Evolutionary conservation across 2,329 filamentous ascomycete genomes (phyloP).

Genomic region (Hypoxylon sp.): DNA sequence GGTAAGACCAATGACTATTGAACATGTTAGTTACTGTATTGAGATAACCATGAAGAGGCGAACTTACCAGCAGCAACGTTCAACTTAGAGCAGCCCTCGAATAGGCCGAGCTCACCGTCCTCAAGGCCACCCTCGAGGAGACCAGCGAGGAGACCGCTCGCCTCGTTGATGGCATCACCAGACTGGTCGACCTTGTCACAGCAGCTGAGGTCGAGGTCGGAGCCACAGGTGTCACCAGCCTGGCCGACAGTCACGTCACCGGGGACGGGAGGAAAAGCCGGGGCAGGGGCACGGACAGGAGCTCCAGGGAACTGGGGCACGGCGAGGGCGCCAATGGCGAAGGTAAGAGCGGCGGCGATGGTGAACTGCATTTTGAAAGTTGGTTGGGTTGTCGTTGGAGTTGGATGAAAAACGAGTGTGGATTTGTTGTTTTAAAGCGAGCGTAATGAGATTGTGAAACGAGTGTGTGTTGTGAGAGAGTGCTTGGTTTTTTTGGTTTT

Average conservation of each 20-base stretch:
- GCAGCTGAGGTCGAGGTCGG: constrained; percentile 53
- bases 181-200: constrained; percentile 53
- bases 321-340: constrained; percentile 54
- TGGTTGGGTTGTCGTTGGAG: constrained; percentile 37
- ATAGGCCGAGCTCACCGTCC: constrained; percentile 47
- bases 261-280: constrained; percentile 31
- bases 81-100: constrained; percentile 54
- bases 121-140: constrained; percentile 47
- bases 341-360: constrained; percentile 54
- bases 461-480: constrained; percentile 45
- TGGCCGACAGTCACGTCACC: constrained; percentile 50
- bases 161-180: constrained; percentile 47
- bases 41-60: no score
- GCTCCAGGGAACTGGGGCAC: constrained; percentile 42
- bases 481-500: constrained; percentile 38
- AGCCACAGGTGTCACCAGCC: constrained; percentile 52
- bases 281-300: background rate
- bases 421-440: constrained; percentile 32
- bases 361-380: constrained; percentile 61
- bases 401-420: constrained; percentile 33
- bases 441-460: constrained; percentile 42
- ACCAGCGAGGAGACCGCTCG: constrained; percentile 50
- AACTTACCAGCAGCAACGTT: constrained; percentile 49
- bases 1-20: constrained; percentile 47
- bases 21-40: background rate